A percentile compares a stretch with the other conserved stretches of the same genome.
These are phyloP conservation scores for Aspergillus pseudotamarii DNA, from an alignment of 2,329 filamentous ascomycete genomes.

Conservation along the genomic window DNA sequence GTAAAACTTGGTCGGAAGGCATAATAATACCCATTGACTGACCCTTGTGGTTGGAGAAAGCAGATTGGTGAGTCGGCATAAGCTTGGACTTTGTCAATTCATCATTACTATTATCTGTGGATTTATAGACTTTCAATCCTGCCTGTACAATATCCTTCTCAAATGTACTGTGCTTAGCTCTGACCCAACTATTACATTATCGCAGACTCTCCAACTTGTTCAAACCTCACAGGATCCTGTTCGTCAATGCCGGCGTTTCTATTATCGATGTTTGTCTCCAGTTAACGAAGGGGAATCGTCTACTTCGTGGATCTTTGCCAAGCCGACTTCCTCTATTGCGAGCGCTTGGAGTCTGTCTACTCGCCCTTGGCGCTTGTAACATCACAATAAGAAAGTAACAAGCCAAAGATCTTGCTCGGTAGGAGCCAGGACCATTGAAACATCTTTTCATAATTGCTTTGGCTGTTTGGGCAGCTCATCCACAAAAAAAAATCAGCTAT, in stretches of 20 bases:
- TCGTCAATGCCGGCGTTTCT: background rate
- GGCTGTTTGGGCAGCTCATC: background rate
- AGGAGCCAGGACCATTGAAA: background rate
- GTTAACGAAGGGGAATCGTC: background rate
- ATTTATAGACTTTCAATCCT: background rate
- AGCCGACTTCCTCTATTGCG: background rate
- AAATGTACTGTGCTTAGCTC: background rate
- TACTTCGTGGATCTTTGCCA: background rate
- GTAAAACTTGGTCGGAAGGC: background rate
- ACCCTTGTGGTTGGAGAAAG: background rate
- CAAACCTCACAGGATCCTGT: background rate
- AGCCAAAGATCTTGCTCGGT: background rate
- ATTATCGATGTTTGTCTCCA: background rate
- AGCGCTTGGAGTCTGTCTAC: background rate
- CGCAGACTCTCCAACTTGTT: background rate
- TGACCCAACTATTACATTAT: background rate
- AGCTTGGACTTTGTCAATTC: background rate
- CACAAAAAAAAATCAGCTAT: constrained; percentile 20
- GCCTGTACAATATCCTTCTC: background rate
- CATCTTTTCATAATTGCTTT: background rate
- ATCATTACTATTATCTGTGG: background rate
- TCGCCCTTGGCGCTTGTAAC: background rate
- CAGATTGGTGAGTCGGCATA: background rate
- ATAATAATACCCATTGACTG: background rate
- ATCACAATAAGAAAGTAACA: background rate